Percentiles rank a stretch among this genome's conserved stretches.
phyloP scores from a whole-genome alignment of 371 early-diverging fungal species.

The Actinomortierella ambigua region DNA sequence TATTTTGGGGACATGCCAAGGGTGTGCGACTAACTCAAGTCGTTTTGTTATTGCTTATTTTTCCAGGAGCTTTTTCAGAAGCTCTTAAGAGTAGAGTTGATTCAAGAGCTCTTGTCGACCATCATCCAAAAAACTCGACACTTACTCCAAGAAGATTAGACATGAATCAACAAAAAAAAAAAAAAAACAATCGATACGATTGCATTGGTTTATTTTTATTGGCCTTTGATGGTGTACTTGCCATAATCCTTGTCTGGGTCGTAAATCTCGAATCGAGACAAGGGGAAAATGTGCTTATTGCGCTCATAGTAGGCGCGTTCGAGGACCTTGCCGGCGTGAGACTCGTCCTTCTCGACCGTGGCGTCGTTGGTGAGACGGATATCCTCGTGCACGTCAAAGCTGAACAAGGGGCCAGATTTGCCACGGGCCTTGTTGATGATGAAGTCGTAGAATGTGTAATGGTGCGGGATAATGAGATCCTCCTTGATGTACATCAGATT shows the following conservation, averaged over 20 bases:
- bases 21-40: no score
- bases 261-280: constrained; percentile 93
- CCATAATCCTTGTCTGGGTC: constrained; percentile 92
- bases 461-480: constrained; percentile 95
- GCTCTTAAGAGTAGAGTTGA: no score
- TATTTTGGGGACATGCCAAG: no score
- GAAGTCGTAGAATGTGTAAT: constrained; percentile 96
- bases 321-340: constrained; percentile 95
- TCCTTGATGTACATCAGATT: constrained; percentile 93
- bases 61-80: no score
- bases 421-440: constrained; percentile 95
- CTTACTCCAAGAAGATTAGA: no score
- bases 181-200: no score
- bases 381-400: constrained; percentile 94
- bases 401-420: constrained; percentile 94
- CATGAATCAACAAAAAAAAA: no score
- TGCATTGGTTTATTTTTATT: constrained; percentile 4
- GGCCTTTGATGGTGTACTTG: constrained; percentile 73
- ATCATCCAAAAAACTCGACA: no score
- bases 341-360: constrained; percentile 88
- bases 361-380: constrained; percentile 89
- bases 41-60: no score
- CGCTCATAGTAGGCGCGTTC: constrained; percentile 94
- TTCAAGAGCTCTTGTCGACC: no score
- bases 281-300: constrained; percentile 97